Base-by-base conservation (phyloP, 1,284 basidiomycete species). In the Pterula multifida region DNA sequence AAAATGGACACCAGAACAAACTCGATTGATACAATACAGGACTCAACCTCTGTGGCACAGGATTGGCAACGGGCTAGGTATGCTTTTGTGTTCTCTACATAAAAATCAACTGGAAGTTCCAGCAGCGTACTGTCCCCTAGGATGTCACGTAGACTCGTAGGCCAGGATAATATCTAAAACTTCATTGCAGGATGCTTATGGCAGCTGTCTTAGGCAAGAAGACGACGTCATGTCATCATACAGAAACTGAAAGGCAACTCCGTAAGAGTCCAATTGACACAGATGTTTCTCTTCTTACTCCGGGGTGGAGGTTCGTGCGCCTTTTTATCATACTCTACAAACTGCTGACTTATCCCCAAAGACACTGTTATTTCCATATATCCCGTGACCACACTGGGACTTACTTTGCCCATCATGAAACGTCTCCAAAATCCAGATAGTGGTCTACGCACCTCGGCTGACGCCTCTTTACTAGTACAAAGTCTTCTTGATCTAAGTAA, bases 351-450 rank as follows among this genome's bases (percentile, higher is more conserved):
- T 25, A 25, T 24, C 22, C 19, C 21, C 22, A 28, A 24, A 47
- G 45, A 47, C 12, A 24, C 12, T n/a, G 45, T 47, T 23, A 47
- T 47, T 24, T 25, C 45, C 4, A 47, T 47, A 25, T 19, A 47
- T 23, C 45, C 45, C 13, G 13, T n/a, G 11, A 9, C 45, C 9
- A 19, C 9, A 9, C 19, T 47, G 23, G 22, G 13, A 23, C 19
- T 47, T 6, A 47, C 45, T 17, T 9, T 24, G 3, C 23, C 9
- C 6, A 47, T 47, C 26, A 26, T 26, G 22, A 24, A 28, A 9
- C 45, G 45, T 25, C 45, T 47, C 15, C 4, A 47, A 6, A 23
- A 47, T 25, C 45, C 23, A 11, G 13, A 4, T 23, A 25, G 23
- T 13, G 26, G 22, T 23, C 22, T 47, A 19, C 19, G 45, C 22